Base-by-base conservation (phyloP, 2,329 filamentous ascomycete species). In the Endoconidiophora laricicola region DNA sequence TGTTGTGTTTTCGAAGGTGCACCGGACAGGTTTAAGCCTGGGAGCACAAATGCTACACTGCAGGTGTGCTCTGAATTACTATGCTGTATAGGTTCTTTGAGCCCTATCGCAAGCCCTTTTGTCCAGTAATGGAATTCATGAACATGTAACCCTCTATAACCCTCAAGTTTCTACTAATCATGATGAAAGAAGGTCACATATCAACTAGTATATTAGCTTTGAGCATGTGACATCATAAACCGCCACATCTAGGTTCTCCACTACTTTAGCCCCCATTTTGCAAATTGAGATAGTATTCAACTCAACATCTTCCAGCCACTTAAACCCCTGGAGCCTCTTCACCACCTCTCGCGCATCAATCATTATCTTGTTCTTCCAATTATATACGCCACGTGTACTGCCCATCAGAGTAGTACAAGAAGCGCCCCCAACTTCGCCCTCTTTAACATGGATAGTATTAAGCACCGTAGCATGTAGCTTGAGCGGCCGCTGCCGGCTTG, bases 391-490 rank as follows among this genome's bases (percentile, higher is more conserved):
- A 3, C 9, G 9, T 9, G 29, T 12, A 33, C 29, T 33, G 4
- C 29, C 12, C 6, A 12, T 33, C 9, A 33, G 29, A 10, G 29
- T 33, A 12, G 29, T 9, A 33, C 9, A 9, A 33, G 29, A 33
- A 9, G 3, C 9, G 29, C 29, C 10, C 62, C 54, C 63, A 56
- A 33, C 55, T 55, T 51, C 57, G 16, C 16, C 16, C 16, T 18
- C 16, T 18, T 56, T 75, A 41, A 78, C 78, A 60, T 94, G 93
- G 12, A 87, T 76, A 0, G 87, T 93, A 62, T 95, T 94, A 46
- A 91, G 65, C 3, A 95, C 67, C 0, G 90, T 95, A 16, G 85
- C 86, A 60, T 95, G 90, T 47, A 95, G 65, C 18, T 84, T 33
- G 29, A 33, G 29, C 9, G 85, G 67, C 10, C 67, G 64, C 23